These are phyloP conservation scores for Typha latifolia DNA, from an alignment of 176 grass and related monocot species.

Conservation along the genomic window DNA sequence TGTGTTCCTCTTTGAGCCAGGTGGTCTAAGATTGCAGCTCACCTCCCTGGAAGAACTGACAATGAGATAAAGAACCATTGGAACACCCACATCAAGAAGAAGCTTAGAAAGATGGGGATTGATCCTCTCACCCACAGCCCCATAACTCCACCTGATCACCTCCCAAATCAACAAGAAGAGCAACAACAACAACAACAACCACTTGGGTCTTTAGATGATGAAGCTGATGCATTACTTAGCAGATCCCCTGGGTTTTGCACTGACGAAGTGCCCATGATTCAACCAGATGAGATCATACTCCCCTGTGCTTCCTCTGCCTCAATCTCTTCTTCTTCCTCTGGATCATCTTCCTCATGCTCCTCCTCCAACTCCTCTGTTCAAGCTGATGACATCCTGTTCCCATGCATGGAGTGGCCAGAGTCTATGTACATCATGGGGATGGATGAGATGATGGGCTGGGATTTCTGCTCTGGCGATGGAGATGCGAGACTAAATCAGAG, in stretches of 20 bases:
- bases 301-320: not conserved
- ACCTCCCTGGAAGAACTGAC: conserved; percentile 25
- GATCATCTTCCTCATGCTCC: not conserved
- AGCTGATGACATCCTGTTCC: not conserved
- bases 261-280: conserved; percentile 2
- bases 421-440: not conserved
- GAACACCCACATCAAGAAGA: conserved; percentile 34
- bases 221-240: not conserved
- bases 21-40: conserved; percentile 27
- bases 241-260: not conserved
- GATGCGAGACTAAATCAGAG: not conserved
- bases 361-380: not conserved
- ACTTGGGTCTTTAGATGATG: not conserved
- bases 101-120: conserved; percentile 26
- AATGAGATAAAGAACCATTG: conserved; percentile 30
- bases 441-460: not conserved
- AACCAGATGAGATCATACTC: conserved; percentile 7
- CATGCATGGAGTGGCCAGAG: conserved; percentile 3
- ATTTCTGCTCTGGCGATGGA: not conserved
- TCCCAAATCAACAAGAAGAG: not conserved
- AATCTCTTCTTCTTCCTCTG: conserved; percentile 3
- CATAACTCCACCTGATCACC: not conserved
- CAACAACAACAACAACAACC: not conserved
- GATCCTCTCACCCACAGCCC: conserved; percentile 18
- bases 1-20: not conserved